Percentiles rank a stretch among this genome's conserved stretches.
phyloP scores from a whole-genome alignment of 2,329 filamentous ascomycete genomes.

The Cordyceps cicadae region DNA sequence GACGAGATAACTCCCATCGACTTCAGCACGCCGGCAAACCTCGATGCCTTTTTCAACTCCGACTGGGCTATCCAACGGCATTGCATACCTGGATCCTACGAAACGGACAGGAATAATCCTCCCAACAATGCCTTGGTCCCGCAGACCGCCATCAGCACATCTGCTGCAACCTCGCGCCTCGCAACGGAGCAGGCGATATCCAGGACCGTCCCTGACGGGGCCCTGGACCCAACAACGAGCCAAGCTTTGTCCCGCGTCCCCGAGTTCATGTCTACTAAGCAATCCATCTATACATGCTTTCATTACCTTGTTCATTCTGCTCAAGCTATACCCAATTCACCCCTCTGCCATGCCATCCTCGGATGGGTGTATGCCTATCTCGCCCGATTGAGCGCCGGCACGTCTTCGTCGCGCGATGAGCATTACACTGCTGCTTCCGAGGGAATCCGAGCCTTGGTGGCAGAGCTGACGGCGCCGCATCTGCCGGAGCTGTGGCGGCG shows the following conservation, averaged over 20 bases:
- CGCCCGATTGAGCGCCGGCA: neutral
- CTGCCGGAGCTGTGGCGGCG: neutral
- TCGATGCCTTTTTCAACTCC: neutral
- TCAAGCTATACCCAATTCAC: neutral
- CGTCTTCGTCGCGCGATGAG: neutral
- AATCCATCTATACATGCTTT: neutral
- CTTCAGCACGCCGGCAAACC: neutral
- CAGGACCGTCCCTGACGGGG: neutral
- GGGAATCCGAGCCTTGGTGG: neutral
- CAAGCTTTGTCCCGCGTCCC: neutral
- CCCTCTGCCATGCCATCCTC: neutral
- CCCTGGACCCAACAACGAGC: neutral
- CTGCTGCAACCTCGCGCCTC: neutral
- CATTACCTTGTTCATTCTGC: neutral
- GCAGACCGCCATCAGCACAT: neutral
- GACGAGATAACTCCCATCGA: neutral
- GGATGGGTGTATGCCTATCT: neutral
- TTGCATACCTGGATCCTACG: neutral
- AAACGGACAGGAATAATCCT: neutral
- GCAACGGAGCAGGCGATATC: neutral
- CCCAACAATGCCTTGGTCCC: neutral
- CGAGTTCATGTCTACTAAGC: neutral
- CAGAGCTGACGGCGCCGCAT: neutral
- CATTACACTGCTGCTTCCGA: neutral
- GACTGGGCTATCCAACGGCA: neutral